Base-by-base conservation (phyloP, 352 stramenopile species). In the Albugo laibachii region DNA sequence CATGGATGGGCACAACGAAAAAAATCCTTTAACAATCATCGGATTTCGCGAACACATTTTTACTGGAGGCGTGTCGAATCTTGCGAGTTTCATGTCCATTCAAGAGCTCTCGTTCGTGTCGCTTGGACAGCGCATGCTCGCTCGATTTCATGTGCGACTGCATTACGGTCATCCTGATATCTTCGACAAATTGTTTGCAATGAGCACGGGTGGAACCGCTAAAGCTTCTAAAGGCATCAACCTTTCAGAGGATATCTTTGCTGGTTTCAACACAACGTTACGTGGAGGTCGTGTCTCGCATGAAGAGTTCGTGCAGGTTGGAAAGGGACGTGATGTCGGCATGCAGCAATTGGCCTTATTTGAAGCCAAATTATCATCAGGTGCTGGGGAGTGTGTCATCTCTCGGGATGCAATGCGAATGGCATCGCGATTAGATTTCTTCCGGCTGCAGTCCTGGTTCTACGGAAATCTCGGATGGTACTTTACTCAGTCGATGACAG, bases 331-430 rank as follows among this genome's bases (percentile, higher is more conserved):
- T 66, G 94, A 98, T 85, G 94, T 98, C 14, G 94, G 94, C 56
- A 97, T 97, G 88, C 95, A 96, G 59, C 94, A 99, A 61, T 84
- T 98, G 38, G 95, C 96, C 60, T 84, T 97, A 53, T 98, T 98
- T 58, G 94, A 98, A 58, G 92, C 94, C 2, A 98, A 98, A 56
- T 52, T 97, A 19, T 96, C 84, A 53, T 95, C 96, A 63, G 94
- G 94, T 65, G 92, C 92, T 31, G 94, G 85, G 38, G 94, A 99
- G 60, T 95, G 96, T 66, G 96, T 96, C 55, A 82, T 98, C 24
- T 97, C 92, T 37, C 81, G 94, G 48, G 94, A 98, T 69, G 88
- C 95, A 0, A 86, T 95, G 63, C 73, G 94, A 18, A 93, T 98
- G 70, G 92, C 85, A 27, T 81, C 91, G 45, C 83, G 94, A 46